Evolutionary conservation across 495 filamentous ascomycete species (phyloP).

Genomic region (Podospora pseudocomata): DNA sequence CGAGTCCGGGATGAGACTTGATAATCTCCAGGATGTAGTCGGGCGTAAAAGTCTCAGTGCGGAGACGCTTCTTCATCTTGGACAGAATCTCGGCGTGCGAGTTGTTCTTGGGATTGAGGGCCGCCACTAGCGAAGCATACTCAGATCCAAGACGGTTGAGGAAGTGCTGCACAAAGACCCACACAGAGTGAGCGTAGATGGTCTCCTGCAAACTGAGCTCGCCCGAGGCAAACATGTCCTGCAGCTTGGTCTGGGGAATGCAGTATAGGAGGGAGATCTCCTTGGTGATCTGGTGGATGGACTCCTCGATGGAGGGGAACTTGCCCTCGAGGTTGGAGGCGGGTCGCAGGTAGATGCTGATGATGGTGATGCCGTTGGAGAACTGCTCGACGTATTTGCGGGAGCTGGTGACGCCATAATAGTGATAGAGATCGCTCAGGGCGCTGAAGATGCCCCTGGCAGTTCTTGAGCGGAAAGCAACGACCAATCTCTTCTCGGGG

Average conservation of each 20-base stretch:
- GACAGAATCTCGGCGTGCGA: constrained; percentile 85
- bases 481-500: constrained; percentile 85
- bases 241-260: constrained; percentile 94
- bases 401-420: constrained; percentile 93
- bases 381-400: constrained; percentile 99
- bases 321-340: constrained; percentile 50
- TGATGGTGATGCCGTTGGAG: constrained; percentile 94
- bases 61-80: constrained; percentile 92
- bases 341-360: constrained; percentile 88
- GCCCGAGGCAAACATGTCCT: constrained; percentile 82
- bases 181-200: constrained; percentile 93
- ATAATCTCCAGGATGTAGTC: constrained; percentile 98
- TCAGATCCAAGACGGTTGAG: constrained; percentile 90
- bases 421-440: constrained; percentile 93
- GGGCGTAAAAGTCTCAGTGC: constrained; percentile 94
- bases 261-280: constrained; percentile 96
- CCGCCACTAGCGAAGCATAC: constrained; percentile 78
- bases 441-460: constrained; percentile 94
- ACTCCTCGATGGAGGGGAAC: constrained; percentile 69
- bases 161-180: constrained; percentile 97
- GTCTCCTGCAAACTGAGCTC: constrained; percentile 92
- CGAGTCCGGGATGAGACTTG: constrained; percentile 79
- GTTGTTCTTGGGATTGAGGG: constrained; percentile 69
- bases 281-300: constrained; percentile 98
- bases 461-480: constrained; percentile 89